Base-by-base conservation (phyloP, 139 green algal genomes). In the Picochlorum sp. region DNA sequence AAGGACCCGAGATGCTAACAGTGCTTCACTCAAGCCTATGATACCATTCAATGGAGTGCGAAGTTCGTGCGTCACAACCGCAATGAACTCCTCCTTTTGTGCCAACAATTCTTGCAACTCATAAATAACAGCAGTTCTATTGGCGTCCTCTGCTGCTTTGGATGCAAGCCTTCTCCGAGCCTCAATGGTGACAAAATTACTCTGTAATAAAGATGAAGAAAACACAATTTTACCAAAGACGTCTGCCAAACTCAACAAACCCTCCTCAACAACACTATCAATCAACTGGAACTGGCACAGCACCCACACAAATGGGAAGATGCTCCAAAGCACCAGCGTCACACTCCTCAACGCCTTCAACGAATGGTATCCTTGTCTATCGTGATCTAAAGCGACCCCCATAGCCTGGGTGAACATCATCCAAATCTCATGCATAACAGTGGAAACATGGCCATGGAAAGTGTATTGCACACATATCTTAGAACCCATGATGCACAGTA, bases 1-100 rank as follows among this genome's bases (percentile, higher is more conserved):
- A 28, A 45, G n/a, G 14, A n/a, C 51, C 44, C 3, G 26, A 51
- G 70, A 64, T 49, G 50, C 57, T 8, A 77, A 57, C 55, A 77
- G 63, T 20, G 73, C 67, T 41, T 76, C 61, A 14, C 47, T 65
- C 8, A 77, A 69, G 21, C 81, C 81, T 28, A 92, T 90, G 68
- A 92, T 89, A 44, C 85, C 85, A 70, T 92, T 92, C 34, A 92
- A 79, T 20, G 85, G 85, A 32, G 85, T 92, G 28, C 85, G 80
- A 65, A 92, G 72, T 72, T 92, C 85, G 67, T 92, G 85, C 2
- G 49, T 76, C 76, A 92, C 88, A 15, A 84, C 54, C 5, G 75
- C 76, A 57, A 92, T 77, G 69, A 92, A 92, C 63, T 81, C 67
- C 62, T 86, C 84, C 79, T 92, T 91, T 63, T 87, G 81, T 62